phyloP scores from a whole-genome alignment of 352 stramenopile species.

The Blastocystis sp. region DNA sequence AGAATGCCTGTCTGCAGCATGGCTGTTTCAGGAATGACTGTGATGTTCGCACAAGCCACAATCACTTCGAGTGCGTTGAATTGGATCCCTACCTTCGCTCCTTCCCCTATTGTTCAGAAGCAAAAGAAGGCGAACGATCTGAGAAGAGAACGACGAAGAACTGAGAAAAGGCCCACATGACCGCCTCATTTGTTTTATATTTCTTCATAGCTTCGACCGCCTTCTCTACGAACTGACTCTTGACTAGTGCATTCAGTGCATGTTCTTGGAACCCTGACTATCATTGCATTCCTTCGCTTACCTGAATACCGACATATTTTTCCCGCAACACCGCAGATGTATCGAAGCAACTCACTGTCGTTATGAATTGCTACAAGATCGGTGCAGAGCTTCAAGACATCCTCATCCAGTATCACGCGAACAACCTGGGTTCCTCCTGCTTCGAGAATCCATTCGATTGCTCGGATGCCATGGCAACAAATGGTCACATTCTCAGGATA shows the following conservation, averaged over 20 bases:
- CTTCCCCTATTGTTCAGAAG: too few species aligned
- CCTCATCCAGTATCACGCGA: neutral
- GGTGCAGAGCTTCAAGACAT: neutral
- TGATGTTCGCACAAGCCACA: neutral
- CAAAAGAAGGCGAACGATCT: too few species aligned
- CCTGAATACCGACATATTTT: neutral
- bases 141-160: too few species aligned
- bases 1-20: neutral
- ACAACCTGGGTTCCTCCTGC: neutral
- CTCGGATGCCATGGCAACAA: neutral
- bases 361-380: neutral
- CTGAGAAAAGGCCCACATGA: too few species aligned
- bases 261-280: neutral
- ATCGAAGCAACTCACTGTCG: neutral
- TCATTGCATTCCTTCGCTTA: neutral
- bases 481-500: neutral
- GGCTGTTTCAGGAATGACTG: neutral
- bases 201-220: neutral
- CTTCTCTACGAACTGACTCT: neutral
- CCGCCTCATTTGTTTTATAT: neutral
- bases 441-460: constrained; percentile 8
- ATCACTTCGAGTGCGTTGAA: neutral
- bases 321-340: neutral
- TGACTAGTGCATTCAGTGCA: neutral
- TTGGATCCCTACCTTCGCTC: too few species aligned